phyloP scores from a whole-genome alignment of 331 rosid genomes.

The Stylosanthes scabra region DNA sequence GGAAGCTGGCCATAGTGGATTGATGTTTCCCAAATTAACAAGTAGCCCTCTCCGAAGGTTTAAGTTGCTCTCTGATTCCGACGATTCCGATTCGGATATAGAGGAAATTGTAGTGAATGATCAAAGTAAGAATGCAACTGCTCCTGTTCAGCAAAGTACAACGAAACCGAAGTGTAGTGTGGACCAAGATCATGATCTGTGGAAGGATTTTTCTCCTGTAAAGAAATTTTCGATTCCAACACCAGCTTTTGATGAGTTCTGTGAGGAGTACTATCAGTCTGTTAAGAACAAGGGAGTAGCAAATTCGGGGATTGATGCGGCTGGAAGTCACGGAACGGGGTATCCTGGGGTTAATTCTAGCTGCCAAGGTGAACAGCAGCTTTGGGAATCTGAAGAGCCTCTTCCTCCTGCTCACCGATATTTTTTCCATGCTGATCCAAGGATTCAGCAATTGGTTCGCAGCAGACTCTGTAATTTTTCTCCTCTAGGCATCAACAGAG shows the following conservation, averaged over 20 bases:
- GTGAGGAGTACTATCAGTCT: conserved; percentile 64
- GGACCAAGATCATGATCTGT: conserved; percentile 52
- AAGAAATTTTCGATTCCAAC: conserved; percentile 64
- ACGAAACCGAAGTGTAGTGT: conserved; percentile 12
- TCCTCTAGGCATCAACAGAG: conserved; percentile 63
- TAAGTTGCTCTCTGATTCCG: conserved; percentile 55
- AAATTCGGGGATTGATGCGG: conserved; percentile 35
- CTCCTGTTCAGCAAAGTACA: conserved; percentile 40
- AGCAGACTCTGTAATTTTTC: conserved; percentile 60
- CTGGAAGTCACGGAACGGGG: conserved; percentile 14
- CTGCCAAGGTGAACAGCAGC: conserved; percentile 48
- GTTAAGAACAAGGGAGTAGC: conserved; percentile 40
- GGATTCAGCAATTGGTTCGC: conserved; percentile 66
- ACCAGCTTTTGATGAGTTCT: conserved; percentile 81
- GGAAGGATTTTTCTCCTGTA: conserved; percentile 69
- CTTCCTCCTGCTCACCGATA: conserved; percentile 76
- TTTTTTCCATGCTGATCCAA: conserved; percentile 74
- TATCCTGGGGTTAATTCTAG: conserved; percentile 36
- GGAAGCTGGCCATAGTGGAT: conserved; percentile 45
- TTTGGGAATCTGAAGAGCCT: conserved; percentile 50
- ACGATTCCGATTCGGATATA: conserved; percentile 66
- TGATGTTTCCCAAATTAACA: conserved; percentile 61
- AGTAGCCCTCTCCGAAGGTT: conserved; percentile 87
- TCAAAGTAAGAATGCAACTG: conserved; percentile 20
- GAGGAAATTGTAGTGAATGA: conserved; percentile 32